Percentiles rank a stretch among this genome's conserved stretches.
Evolutionary conservation across 495 filamentous ascomycete species (phyloP).

Genomic region (Daldinia childiae): DNA sequence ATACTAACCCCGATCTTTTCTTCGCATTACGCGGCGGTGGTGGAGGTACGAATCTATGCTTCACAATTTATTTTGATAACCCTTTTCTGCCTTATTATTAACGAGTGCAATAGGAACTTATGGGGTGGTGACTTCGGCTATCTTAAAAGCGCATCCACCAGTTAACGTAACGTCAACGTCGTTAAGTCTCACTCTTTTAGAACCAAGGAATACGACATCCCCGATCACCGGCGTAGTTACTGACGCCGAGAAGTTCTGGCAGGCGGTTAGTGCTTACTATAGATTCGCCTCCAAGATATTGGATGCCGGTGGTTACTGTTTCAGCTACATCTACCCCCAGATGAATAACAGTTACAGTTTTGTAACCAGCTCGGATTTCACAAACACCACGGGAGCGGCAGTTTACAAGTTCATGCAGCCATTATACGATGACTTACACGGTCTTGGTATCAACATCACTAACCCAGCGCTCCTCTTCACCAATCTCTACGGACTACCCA

Average conservation of each 20-base stretch:
- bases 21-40: constrained; percentile 66
- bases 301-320: constrained; percentile 57
- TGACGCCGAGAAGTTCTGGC: constrained; percentile 60
- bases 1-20: constrained; percentile 66
- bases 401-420: constrained; percentile 46
- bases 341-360: constrained; percentile 45
- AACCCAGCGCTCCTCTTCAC: constrained; percentile 35
- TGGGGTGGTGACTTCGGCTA: constrained; percentile 62
- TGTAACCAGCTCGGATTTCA: constrained; percentile 45
- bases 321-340: constrained; percentile 50
- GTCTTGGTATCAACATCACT: constrained; percentile 46
- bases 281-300: constrained; percentile 49
- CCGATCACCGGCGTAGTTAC: constrained; percentile 43
- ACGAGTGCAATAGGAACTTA: constrained; percentile 55
- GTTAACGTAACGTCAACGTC: constrained; percentile 43
- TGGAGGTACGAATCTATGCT: constrained; percentile 42
- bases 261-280: constrained; percentile 54
- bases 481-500: constrained; percentile 26
- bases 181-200: constrained; percentile 38
- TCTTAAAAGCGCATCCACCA: constrained; percentile 56
- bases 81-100: not conserved
- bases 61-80: not conserved
- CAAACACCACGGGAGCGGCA: constrained; percentile 25
- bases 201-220: constrained; percentile 47
- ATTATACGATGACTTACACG: constrained; percentile 45